Evolutionary conservation across 2,329 filamentous ascomycete genomes (phyloP).

Genomic region (Trichoderma aggressivum): DNA sequence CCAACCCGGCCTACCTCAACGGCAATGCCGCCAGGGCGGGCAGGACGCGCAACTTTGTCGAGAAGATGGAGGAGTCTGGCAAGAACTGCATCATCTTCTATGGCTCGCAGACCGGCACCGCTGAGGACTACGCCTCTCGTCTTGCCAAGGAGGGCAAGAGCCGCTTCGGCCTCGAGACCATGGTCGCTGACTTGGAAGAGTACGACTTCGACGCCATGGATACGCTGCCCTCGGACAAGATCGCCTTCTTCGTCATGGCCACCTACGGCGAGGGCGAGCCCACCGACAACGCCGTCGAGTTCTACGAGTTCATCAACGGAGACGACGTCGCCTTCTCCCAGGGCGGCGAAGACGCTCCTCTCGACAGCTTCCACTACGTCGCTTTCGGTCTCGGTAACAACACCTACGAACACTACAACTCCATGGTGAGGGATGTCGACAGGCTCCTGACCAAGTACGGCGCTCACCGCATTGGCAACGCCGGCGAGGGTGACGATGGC

Average conservation of each 20-base stretch:
- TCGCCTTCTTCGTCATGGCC: slow-evolving; percentile 91
- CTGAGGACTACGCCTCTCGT: slow-evolving; percentile 95
- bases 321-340: slow-evolving; percentile 82
- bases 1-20: slow-evolving; percentile 62
- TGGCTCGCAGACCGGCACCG: slow-evolving; percentile 95
- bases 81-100: slow-evolving; percentile 99
- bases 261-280: slow-evolving; percentile 98
- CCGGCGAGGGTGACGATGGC: slow-evolving; percentile 95
- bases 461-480: slow-evolving; percentile 76
- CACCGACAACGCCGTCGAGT: slow-evolving; percentile 97
- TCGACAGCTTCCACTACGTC: slow-evolving; percentile 85
- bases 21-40: slow-evolving; percentile 69
- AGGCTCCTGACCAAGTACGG: slow-evolving; percentile 77
- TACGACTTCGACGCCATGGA: slow-evolving; percentile 97
- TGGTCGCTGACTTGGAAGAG: slow-evolving; percentile 97
- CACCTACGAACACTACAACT: slow-evolving; percentile 99
- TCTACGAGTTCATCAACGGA: slow-evolving; percentile 89
- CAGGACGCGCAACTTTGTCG: slow-evolving; percentile 86
- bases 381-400: slow-evolving; percentile 97
- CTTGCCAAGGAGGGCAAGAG: slow-evolving; percentile 97
- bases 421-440: slow-evolving; percentile 92
- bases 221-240: slow-evolving; percentile 79
- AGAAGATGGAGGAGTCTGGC: slow-evolving; percentile 91
- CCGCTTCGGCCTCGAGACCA: slow-evolving; percentile 92
- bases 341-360: slow-evolving; percentile 62